A percentile compares a stretch with the other conserved stretches of the same genome.
Evolutionary conservation across 306 rosid species (phyloP).

Genomic region (Oemleria cerasiformis): DNA sequence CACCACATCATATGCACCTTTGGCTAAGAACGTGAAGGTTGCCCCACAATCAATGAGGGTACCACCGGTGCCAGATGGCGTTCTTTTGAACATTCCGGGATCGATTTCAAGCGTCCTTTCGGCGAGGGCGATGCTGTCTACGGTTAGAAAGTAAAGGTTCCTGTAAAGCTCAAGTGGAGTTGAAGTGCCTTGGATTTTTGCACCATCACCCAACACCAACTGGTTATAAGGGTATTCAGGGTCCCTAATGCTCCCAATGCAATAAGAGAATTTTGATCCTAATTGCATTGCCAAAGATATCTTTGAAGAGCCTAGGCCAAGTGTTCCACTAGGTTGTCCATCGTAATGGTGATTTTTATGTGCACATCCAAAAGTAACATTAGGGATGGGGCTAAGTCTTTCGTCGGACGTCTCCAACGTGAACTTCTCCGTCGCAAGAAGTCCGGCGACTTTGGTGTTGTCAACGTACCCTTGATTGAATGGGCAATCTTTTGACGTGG

Average conservation of each 20-base stretch:
- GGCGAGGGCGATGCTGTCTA: conserved; percentile 44
- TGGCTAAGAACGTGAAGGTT: conserved; percentile 21
- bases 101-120: conserved; percentile 29
- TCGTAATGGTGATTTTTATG: not conserved
- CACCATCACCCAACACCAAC: conserved; percentile 44
- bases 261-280: conserved; percentile 40
- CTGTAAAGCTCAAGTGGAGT: conserved; percentile 21
- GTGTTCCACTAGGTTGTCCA: conserved; percentile 28
- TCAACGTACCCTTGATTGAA: conserved; percentile 13
- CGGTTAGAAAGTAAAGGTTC: conserved; percentile 30
- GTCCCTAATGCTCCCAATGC: conserved; percentile 41
- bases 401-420: conserved; percentile 37
- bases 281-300: conserved; percentile 28
- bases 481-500: not conserved
- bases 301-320: conserved; percentile 30
- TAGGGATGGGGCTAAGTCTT: conserved; percentile 2
- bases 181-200: conserved; percentile 37
- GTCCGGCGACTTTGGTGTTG: conserved; percentile 18
- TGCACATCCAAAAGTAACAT: conserved; percentile 35
- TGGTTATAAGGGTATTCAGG: conserved; percentile 32
- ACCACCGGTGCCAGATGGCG: conserved; percentile 35
- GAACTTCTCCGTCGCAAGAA: conserved; percentile 20
- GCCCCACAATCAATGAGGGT: conserved; percentile 37
- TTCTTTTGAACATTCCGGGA: conserved; percentile 22
- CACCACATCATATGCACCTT: conserved; percentile 15